Evolutionary conservation across 2,329 filamentous ascomycete genomes (phyloP).

Genomic region (Arthrinium puccinioides): DNA sequence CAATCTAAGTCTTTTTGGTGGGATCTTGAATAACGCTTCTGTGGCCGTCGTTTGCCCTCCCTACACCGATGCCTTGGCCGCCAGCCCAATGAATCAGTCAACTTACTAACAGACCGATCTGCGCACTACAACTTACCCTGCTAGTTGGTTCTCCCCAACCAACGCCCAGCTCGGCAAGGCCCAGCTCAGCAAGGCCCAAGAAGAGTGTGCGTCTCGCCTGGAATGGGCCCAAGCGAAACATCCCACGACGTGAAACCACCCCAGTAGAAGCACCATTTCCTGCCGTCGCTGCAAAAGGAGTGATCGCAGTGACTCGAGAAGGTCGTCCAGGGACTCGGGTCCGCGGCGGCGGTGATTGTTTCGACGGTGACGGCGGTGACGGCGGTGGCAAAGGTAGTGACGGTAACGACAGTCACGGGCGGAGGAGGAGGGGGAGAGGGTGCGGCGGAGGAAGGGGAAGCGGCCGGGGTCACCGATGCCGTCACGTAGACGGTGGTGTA

Average conservation of each 20-base stretch:
- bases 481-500: too few species aligned
- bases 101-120: too few species aligned
- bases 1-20: too few species aligned
- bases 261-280: constrained; percentile 32
- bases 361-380: background rate
- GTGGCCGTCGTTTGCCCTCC: too few species aligned
- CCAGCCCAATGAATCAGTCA: too few species aligned
- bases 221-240: constrained; percentile 22
- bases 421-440: background rate
- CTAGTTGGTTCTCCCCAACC: too few species aligned
- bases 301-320: constrained; percentile 23
- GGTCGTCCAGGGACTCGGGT: constrained; percentile 3
- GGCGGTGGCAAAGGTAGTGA: background rate
- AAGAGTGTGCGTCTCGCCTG: constrained; percentile 23
- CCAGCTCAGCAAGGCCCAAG: constrained; percentile 5
- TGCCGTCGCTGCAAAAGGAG: constrained; percentile 25
- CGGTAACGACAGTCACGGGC: background rate
- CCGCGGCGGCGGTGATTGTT: background rate
- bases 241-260: constrained; percentile 28
- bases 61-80: too few species aligned
- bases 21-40: too few species aligned
- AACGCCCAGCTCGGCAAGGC: too few species aligned
- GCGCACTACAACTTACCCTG: too few species aligned
- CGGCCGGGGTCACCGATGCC: background rate
- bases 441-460: background rate